Conservation (phyloP, 495 filamentous ascomycete genomes). For the Aspergillus sparsus region DNA sequence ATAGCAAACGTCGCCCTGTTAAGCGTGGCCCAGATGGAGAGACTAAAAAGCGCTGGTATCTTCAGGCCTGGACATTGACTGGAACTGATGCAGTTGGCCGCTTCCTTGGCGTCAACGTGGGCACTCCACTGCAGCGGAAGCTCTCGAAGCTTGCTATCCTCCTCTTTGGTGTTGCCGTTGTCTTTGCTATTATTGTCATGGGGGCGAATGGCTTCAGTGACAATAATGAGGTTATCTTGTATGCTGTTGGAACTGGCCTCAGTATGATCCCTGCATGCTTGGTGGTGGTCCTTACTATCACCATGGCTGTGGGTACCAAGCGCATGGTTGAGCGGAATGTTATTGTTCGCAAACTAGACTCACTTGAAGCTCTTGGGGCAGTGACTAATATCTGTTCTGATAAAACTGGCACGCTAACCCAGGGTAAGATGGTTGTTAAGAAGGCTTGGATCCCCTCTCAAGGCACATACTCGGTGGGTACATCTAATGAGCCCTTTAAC, state of each 20-base stretch:
- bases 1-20: conserved; percentile 49
- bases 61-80: conserved; percentile 68
- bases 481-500: conserved; percentile 57
- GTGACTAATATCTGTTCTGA: conserved; percentile 71
- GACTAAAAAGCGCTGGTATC: conserved; percentile 64
- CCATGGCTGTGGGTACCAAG: conserved; percentile 71
- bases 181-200: conserved; percentile 69
- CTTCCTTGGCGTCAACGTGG: conserved; percentile 70
- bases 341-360: conserved; percentile 66
- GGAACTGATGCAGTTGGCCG: conserved; percentile 63
- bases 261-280: conserved; percentile 74
- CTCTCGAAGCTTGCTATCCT: conserved; percentile 69
- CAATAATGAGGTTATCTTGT: conserved; percentile 65
- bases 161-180: conserved; percentile 65
- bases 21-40: conserved; percentile 57
- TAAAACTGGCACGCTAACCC: conserved; percentile 70
- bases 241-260: conserved; percentile 68
- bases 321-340: conserved; percentile 69
- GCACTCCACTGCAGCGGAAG: conserved; percentile 68
- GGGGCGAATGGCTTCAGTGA: conserved; percentile 60
- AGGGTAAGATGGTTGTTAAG: conserved; percentile 77
- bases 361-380: conserved; percentile 66
- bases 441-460: conserved; percentile 74
- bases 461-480: conserved; percentile 63
- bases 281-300: conserved; percentile 77